A percentile compares a stretch with the other conserved stretches of the same genome.
Conservation (phyloP, 164 flowering plant species). For the Hamamelis virginiana region DNA sequence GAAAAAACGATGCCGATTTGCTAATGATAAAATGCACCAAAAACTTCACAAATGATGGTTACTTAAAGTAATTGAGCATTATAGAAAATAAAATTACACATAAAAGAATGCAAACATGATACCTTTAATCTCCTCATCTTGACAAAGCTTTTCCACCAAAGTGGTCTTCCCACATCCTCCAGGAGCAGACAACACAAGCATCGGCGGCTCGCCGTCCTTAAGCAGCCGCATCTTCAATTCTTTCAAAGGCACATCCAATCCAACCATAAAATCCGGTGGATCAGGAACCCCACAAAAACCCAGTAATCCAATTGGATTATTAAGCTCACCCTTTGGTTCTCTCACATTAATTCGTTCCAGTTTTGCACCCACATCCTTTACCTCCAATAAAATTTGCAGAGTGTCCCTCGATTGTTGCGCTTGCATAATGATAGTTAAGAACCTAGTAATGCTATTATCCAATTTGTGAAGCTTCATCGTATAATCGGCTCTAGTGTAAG, state of each 20-base stretch:
- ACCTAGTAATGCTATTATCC: constrained; percentile 13
- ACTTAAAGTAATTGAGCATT: too few relatives aligned
- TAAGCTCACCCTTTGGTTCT: not conserved
- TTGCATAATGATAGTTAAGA: constrained; percentile 13
- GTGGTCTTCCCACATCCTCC: constrained; percentile 47
- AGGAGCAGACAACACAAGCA: constrained; percentile 36
- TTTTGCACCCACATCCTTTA: not conserved
- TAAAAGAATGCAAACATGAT: not conserved
- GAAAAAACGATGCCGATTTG: too few relatives aligned
- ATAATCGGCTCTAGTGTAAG: not conserved
- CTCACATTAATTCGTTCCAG: not conserved
- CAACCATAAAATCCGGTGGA: constrained; percentile 19
- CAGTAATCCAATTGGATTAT: not conserved
- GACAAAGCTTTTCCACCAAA: constrained; percentile 26
- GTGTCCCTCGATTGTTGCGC: not conserved
- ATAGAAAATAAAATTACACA: too few relatives aligned
- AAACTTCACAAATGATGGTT: too few relatives aligned
- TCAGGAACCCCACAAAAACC: constrained; percentile 19
- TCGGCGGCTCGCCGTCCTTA: constrained; percentile 1
- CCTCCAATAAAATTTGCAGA: not conserved
- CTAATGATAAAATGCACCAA: too few relatives aligned
- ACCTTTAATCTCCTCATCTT: constrained; percentile 33
- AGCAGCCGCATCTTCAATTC: constrained; percentile 36
- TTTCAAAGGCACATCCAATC: constrained; percentile 32
- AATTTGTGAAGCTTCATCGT: constrained; percentile 19